These are phyloP conservation scores for Paxillus involutus DNA, from an alignment of 768 basidiomycete species.

Conservation along the genomic window DNA sequence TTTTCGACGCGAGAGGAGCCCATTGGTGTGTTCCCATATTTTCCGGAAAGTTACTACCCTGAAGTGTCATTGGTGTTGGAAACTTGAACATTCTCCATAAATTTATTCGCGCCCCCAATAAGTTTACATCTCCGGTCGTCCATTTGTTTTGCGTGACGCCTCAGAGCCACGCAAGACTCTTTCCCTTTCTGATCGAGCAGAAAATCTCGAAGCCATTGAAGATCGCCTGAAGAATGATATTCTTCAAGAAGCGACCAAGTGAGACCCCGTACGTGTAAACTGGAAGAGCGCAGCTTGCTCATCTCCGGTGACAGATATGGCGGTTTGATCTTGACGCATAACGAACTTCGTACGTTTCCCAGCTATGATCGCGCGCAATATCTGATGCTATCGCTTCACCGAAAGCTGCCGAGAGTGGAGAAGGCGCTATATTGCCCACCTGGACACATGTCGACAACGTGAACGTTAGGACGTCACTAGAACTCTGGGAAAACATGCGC, in stretches of 20 bases:
- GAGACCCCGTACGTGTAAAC: not conserved
- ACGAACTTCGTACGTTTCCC: slow-evolving; percentile 70
- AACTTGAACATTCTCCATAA: not conserved
- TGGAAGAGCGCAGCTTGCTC: not conserved
- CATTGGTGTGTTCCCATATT: slow-evolving; percentile 55
- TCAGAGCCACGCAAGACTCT: slow-evolving; percentile 79
- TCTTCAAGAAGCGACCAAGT: slow-evolving; percentile 78
- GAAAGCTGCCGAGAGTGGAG: slow-evolving; percentile 56
- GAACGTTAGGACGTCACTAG: slow-evolving; percentile 84
- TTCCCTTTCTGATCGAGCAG: slow-evolving; percentile 85
- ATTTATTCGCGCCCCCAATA: slow-evolving; percentile 6
- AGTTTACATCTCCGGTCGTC: slow-evolving; percentile 89
- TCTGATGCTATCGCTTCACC: slow-evolving; percentile 3
- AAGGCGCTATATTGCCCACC: slow-evolving; percentile 83
- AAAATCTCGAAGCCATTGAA: slow-evolving; percentile 94
- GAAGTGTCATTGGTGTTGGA: not conserved
- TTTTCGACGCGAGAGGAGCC: slow-evolving; percentile 98
- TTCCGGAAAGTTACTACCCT: not conserved
- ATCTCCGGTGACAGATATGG: slow-evolving; percentile 59
- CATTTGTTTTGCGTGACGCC: slow-evolving; percentile 90
- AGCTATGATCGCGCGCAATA: not conserved
- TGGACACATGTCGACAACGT: slow-evolving; percentile 88
- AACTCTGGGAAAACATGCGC: slow-evolving; percentile 82
- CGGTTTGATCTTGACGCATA: slow-evolving; percentile 89
- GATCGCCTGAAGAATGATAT: slow-evolving; percentile 88